A percentile compares a stretch with the other conserved stretches of the same genome.
Evolutionary conservation across 495 filamentous ascomycete genomes (phyloP).

Genomic region (Pseudevernia furfuracea): DNA sequence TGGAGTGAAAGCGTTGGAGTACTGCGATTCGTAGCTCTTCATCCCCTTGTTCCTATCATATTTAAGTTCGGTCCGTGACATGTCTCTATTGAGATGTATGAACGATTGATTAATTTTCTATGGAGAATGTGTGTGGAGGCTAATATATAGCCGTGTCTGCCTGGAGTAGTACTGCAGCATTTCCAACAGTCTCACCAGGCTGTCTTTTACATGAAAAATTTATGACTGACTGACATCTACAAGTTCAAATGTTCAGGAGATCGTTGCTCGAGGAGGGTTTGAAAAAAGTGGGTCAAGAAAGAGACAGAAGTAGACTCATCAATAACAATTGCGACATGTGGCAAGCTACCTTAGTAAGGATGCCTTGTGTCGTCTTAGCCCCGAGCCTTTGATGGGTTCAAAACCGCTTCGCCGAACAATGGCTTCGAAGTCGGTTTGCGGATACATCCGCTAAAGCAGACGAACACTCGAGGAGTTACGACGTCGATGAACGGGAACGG

Average conservation of each 20-base stretch:
- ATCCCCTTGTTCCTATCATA: background rate
- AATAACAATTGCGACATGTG: background rate
- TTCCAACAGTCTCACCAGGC: no score
- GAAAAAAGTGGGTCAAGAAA: constrained; percentile 79
- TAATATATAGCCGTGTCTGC: no score
- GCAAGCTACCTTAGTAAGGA: background rate
- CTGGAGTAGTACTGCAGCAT: no score
- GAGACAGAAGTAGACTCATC: constrained; percentile 38
- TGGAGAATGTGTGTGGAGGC: no score
- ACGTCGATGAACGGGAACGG: no score
- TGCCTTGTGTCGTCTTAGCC: background rate
- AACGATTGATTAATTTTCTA: no score
- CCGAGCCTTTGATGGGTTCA: background rate
- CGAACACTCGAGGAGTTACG: background rate
- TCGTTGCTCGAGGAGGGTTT: constrained; percentile 71
- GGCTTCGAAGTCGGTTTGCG: background rate
- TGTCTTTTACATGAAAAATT: no score
- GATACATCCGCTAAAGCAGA: background rate
- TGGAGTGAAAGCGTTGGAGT: constrained; percentile 83
- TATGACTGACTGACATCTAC: no score
- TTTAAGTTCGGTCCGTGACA: no score
- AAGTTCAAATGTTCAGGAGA: constrained; percentile 75
- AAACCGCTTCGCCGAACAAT: background rate
- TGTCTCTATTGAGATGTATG: no score
- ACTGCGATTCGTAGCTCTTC: constrained; percentile 36